phyloP scores from a whole-genome alignment of 2,329 filamentous ascomycete species.

The Xylaria sp. region DNA sequence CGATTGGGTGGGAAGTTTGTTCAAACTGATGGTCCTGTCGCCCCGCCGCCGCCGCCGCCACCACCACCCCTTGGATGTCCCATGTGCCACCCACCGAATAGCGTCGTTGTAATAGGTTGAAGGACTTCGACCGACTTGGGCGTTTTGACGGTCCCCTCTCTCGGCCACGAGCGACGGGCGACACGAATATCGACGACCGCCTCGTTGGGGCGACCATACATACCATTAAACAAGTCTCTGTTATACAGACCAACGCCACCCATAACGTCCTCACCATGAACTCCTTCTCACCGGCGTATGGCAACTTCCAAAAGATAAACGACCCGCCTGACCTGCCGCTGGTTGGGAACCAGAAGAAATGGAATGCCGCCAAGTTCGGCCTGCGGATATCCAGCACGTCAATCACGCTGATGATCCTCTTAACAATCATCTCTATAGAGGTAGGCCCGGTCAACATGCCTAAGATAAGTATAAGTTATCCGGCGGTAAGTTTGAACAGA shows the following conservation, averaged over 20 bases:
- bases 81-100: not conserved
- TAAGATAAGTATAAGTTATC: not conserved
- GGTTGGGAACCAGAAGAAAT: conserved; percentile 23
- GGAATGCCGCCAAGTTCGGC: conserved; percentile 31
- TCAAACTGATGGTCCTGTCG: not conserved
- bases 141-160: not conserved
- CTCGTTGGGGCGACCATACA: not conserved
- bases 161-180: not conserved
- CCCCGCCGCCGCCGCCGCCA: too few species aligned
- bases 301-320: not conserved
- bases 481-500: not conserved
- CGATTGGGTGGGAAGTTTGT: not conserved
- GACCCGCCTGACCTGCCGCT: conserved; percentile 19
- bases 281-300: not conserved
- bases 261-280: not conserved
- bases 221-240: not conserved
- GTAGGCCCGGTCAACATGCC: not conserved
- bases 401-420: conserved; percentile 16
- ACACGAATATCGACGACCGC: not conserved
- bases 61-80: not conserved
- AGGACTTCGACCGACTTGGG: not conserved
- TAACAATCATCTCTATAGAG: conserved; percentile 2
- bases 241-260: too few species aligned
- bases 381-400: conserved; percentile 22
- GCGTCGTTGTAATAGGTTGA: not conserved